These are phyloP conservation scores for Trypanosoma melophagium DNA, from an alignment of 208 protist species.

Conservation along the genomic window DNA sequence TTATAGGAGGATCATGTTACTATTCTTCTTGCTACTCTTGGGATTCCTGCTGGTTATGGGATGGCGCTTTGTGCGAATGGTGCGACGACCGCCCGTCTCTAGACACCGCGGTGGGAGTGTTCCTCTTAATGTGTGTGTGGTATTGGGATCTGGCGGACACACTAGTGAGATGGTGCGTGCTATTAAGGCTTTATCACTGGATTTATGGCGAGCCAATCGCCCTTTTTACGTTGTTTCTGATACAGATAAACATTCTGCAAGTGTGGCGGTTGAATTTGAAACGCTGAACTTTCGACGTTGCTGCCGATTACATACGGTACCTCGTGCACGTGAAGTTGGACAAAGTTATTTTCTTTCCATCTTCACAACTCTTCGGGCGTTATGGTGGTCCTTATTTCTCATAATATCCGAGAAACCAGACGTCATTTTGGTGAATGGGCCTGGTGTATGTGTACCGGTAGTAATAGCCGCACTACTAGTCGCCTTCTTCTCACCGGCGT, in stretches of 20 bases:
- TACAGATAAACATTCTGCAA: constrained; percentile 73
- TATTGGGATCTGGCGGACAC: constrained; percentile 91
- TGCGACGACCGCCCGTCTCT: constrained; percentile 10
- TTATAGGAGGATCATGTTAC: background rate
- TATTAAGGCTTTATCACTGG: constrained; percentile 40
- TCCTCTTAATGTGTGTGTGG: constrained; percentile 62
- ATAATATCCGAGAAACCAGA: constrained; percentile 50
- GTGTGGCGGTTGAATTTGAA: constrained; percentile 58
- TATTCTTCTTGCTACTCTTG: background rate
- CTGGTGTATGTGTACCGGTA: constrained; percentile 90
- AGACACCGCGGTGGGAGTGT: background rate
- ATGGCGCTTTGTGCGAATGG: constrained; percentile 18
- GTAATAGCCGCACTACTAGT: constrained; percentile 58
- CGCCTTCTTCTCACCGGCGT: constrained; percentile 42
- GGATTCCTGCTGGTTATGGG: constrained; percentile 5
- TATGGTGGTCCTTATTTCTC: constrained; percentile 23
- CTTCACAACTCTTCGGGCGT: constrained; percentile 59
- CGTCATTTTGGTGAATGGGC: constrained; percentile 89
- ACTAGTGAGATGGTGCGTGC: constrained; percentile 90
- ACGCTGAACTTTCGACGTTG: constrained; percentile 34
- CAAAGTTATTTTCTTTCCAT: constrained; percentile 88
- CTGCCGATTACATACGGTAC: constrained; percentile 61
- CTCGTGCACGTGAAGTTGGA: constrained; percentile 87
- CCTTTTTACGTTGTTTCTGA: constrained; percentile 72
- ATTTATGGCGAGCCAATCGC: constrained; percentile 44